Evolutionary conservation across 2,329 filamentous ascomycete genomes (phyloP).

Genomic region (Polychaeton citri): DNA sequence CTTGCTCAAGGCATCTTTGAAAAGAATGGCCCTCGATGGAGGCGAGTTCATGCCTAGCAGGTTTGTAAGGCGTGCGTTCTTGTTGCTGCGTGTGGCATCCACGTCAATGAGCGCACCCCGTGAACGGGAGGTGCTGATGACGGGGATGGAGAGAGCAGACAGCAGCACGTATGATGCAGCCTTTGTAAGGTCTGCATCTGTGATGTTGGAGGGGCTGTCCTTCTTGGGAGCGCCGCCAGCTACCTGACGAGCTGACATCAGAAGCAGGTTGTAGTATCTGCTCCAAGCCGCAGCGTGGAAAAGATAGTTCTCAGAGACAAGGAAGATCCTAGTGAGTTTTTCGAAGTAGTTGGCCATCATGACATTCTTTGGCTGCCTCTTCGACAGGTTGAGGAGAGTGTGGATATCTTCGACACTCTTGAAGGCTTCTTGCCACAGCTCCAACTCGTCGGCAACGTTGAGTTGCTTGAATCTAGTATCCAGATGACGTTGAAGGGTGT

Average conservation of each 20-base stretch:
- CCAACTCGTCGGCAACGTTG: slow-evolving; percentile 93
- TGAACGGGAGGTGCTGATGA: slow-evolving; percentile 96
- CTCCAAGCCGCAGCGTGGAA: slow-evolving; percentile 98
- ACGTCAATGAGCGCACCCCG: slow-evolving; percentile 93
- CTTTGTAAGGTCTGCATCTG: slow-evolving; percentile 82
- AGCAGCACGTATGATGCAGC: slow-evolving; percentile 91
- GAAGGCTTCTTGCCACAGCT: slow-evolving; percentile 99
- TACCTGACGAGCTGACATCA: slow-evolving; percentile 73
- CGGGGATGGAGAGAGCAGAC: slow-evolving; percentile 91
- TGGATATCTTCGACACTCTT: slow-evolving; percentile 98
- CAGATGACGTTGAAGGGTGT: slow-evolving; percentile 91
- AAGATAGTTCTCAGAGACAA: slow-evolving; percentile 97
- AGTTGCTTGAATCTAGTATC: slow-evolving; percentile 98
- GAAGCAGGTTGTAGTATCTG: slow-evolving; percentile 90
- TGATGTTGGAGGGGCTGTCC: slow-evolving; percentile 73
- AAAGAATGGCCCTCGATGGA: slow-evolving; percentile 77
- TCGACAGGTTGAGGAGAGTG: slow-evolving; percentile 91
- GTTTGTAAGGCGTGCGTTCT: slow-evolving; percentile 94
- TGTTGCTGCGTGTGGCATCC: slow-evolving; percentile 94
- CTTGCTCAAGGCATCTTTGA: slow-evolving; percentile 94
- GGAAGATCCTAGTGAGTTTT: slow-evolving; percentile 95
- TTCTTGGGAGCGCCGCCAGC: slow-evolving; percentile 79
- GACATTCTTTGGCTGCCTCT: slow-evolving; percentile 92
- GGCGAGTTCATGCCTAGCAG: slow-evolving; percentile 84
- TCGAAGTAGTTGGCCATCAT: slow-evolving; percentile 99